Evolutionary conservation across 257 asterid genomes (phyloP).

Genomic region (Solanum virginianum): DNA sequence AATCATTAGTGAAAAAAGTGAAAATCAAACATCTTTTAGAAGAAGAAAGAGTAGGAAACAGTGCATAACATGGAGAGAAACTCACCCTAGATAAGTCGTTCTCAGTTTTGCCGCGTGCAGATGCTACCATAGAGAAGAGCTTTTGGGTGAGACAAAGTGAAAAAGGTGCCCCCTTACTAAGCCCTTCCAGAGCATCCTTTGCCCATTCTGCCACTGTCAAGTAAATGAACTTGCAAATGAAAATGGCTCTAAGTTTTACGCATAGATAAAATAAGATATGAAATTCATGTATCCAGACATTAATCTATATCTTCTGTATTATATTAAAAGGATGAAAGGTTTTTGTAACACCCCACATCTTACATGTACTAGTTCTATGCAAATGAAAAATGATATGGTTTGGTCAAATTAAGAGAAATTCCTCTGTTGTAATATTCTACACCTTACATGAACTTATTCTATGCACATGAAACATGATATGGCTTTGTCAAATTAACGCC

Average conservation of each 20-base stretch:
- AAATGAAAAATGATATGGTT: no score
- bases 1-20: not conserved
- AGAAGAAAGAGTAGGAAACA: not conserved
- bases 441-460: no score
- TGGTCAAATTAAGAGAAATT: no score
- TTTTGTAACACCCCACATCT: no score
- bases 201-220: slow-evolving; percentile 94
- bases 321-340: not conserved
- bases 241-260: not conserved
- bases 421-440: no score
- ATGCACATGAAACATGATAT: no score
- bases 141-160: slow-evolving; percentile 74
- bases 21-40: not conserved
- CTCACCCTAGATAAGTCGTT: slow-evolving; percentile 55
- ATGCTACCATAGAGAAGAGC: slow-evolving; percentile 68
- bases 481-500: no score
- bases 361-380: no score
- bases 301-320: not conserved
- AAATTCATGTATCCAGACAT: not conserved
- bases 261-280: not conserved
- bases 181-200: slow-evolving; percentile 86
- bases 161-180: slow-evolving; percentile 84
- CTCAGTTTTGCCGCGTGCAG: slow-evolving; percentile 47
- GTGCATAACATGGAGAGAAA: not conserved
- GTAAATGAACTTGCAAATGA: not conserved